phyloP scores from a whole-genome alignment of 768 basidiomycete genomes.

The Leccinum fibrillosum region DNA sequence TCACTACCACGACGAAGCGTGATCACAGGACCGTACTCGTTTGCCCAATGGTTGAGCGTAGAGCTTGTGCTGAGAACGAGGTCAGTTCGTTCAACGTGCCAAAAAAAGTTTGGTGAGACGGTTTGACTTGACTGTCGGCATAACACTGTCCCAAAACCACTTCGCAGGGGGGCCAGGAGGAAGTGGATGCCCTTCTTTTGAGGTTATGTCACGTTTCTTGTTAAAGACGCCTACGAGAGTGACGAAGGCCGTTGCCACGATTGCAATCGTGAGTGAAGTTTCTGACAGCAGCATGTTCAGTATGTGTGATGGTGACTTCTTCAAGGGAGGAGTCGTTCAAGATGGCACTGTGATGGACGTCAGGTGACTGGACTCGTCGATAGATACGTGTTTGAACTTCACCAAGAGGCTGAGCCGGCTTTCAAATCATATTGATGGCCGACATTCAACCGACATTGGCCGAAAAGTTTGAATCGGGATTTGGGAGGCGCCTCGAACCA shows the following conservation, averaged over 20 bases:
- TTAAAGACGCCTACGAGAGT: not conserved
- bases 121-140: conserved; percentile 11
- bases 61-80: conserved; percentile 12
- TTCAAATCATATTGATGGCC: too few species aligned
- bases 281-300: not conserved
- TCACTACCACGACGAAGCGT: conserved; percentile 45
- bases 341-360: not conserved
- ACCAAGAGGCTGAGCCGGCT: too few species aligned
- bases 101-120: not conserved
- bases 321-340: not conserved
- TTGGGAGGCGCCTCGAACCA: too few species aligned
- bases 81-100: not conserved
- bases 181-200: conserved; percentile 9
- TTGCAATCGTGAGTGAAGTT: not conserved
- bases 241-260: not conserved
- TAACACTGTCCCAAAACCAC: conserved; percentile 7
- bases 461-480: too few species aligned
- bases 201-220: not conserved
- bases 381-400: not conserved
- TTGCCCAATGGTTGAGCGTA: conserved; percentile 49
- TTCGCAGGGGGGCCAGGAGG: conserved; percentile 16
- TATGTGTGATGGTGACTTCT: not conserved
- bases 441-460: too few species aligned
- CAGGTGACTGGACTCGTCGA: not conserved
- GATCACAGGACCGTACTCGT: conserved; percentile 58